phyloP scores from a whole-genome alignment of 148 eudicot genomes.

The Beta vulgaris region DNA sequence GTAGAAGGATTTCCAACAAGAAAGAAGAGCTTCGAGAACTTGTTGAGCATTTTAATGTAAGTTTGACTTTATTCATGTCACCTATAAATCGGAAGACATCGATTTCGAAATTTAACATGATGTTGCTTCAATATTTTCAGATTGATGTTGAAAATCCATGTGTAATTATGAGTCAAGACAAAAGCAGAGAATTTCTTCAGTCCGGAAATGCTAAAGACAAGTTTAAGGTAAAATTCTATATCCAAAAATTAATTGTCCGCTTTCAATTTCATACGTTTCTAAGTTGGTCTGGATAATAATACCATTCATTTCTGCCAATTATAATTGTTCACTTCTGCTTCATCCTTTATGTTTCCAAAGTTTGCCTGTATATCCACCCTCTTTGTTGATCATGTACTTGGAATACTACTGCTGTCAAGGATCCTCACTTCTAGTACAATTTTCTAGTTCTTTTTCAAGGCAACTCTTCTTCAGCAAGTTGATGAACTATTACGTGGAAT shows the following conservation, averaged over 20 bases:
- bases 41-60: conserved; percentile 89
- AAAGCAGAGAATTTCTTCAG: conserved; percentile 97
- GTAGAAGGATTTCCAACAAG: conserved; percentile 64
- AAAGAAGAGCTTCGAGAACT: conserved; percentile 84
- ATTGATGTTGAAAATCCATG: conserved; percentile 99
- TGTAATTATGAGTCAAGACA: conserved; percentile 96
- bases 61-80: conserved; percentile 25
- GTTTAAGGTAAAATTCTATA: conserved; percentile 59
- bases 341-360: background rate
- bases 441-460: conserved; percentile 91
- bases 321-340: background rate
- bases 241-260: background rate
- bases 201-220: conserved; percentile 91
- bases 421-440: conserved; percentile 16
- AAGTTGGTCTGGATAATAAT: background rate
- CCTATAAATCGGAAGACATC: background rate
- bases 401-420: background rate
- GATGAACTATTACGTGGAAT: conserved; percentile 72
- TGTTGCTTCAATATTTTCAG: conserved; percentile 41
- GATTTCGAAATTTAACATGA: background rate
- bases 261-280: background rate
- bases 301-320: too few species aligned
- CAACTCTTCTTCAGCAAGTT: conserved; percentile 93
- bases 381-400: conserved; percentile 4
- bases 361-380: background rate